phyloP scores from a whole-genome alignment of 768 basidiomycete genomes.

The Holtermanniella nyarrowii region DNA sequence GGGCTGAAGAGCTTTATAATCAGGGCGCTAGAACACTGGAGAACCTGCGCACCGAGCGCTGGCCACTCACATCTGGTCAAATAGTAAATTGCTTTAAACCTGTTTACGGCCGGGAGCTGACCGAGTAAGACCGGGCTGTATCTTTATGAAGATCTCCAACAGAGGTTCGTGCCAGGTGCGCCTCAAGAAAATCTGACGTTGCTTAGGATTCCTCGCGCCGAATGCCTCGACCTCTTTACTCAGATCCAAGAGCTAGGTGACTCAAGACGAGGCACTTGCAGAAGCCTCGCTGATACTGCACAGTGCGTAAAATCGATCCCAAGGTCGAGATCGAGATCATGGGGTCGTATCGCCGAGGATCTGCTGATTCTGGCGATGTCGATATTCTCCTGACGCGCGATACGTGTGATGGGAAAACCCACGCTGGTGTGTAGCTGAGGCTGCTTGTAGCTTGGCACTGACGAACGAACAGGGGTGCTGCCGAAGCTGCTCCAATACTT shows the following conservation, averaged over 20 bases:
- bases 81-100: slow-evolving; percentile 4
- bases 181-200: no score
- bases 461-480: no score
- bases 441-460: slow-evolving; percentile 42
- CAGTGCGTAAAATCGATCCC: slow-evolving; percentile 62
- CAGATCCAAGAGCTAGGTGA: slow-evolving; percentile 62
- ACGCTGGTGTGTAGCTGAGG: slow-evolving; percentile 48
- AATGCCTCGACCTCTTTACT: slow-evolving; percentile 64
- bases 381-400: slow-evolving; percentile 78
- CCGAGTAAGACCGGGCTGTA: slow-evolving; percentile 27
- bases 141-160: slow-evolving; percentile 59
- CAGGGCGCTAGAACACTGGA: slow-evolving; percentile 68
- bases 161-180: no score
- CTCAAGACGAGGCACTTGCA: slow-evolving; percentile 3
- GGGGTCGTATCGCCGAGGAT: slow-evolving; percentile 85
- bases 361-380: slow-evolving; percentile 76
- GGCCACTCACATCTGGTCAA: slow-evolving; percentile 53
- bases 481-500: slow-evolving; percentile 51
- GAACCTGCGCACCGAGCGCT: slow-evolving; percentile 53
- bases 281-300: neutral
- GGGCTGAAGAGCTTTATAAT: slow-evolving; percentile 62
- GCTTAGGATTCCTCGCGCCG: slow-evolving; percentile 74
- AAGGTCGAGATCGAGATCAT: slow-evolving; percentile 70
- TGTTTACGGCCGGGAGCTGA: neutral
- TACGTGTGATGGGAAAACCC: slow-evolving; percentile 60